Evolutionary conservation across 139 green algal species (phyloP).

Genomic region (Desmodesmus armatus): DNA sequence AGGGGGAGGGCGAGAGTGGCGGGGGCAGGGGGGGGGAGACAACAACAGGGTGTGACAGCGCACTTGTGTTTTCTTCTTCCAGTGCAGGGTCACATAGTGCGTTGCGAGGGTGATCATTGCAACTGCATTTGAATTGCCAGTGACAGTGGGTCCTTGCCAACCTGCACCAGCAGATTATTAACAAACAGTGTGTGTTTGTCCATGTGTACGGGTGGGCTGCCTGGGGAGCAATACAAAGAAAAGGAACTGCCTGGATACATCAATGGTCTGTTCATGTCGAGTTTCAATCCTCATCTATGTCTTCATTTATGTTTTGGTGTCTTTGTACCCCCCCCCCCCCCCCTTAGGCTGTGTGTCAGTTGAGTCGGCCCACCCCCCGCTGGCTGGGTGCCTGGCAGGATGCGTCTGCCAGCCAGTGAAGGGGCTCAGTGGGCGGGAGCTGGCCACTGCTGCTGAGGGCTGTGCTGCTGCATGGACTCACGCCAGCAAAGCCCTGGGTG

Average conservation of each 20-base stretch:
- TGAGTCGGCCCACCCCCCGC: not conserved
- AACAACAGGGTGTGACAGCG: too few species aligned
- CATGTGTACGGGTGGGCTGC: too few species aligned
- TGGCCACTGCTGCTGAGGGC: not conserved
- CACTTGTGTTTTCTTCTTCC: not conserved
- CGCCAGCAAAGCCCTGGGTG: not conserved
- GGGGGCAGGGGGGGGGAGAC: too few species aligned
- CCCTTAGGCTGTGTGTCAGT: not conserved
- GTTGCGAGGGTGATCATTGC: too few species aligned
- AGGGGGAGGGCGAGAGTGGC: not conserved
- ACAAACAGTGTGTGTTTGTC: too few species aligned
- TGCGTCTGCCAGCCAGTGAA: conserved; percentile 4
- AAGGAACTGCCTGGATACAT: too few species aligned
- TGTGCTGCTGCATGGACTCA: not conserved
- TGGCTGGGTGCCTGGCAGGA: not conserved
- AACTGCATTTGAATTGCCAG: too few species aligned
- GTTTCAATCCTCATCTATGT: not conserved
- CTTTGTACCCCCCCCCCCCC: not conserved
- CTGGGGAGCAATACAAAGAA: too few species aligned
- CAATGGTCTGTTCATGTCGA: not conserved
- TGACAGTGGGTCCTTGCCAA: too few species aligned
- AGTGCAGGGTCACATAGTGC: too few species aligned
- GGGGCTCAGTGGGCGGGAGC: conserved; percentile 3
- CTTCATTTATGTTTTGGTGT: not conserved
- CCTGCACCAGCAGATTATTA: too few species aligned